A percentile compares a stretch with the other conserved stretches of the same genome.
These are phyloP conservation scores for Xylaria grammica DNA, from an alignment of 495 filamentous ascomycete genomes.

Conservation along the genomic window DNA sequence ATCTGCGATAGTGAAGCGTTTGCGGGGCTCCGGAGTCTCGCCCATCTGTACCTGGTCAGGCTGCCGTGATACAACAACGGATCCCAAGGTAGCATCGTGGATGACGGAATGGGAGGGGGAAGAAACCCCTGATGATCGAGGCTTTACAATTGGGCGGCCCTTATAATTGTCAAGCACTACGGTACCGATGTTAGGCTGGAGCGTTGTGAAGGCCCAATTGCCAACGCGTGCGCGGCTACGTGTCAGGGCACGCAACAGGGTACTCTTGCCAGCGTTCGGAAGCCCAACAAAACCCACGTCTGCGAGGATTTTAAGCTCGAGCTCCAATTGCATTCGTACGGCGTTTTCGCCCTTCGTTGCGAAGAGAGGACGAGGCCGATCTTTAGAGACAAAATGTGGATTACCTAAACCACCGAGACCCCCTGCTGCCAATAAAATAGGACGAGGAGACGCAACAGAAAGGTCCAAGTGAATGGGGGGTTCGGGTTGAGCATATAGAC, in stretches of 20 bases:
- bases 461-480: slow-evolving; percentile 83
- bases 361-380: slow-evolving; percentile 75
- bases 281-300: slow-evolving; percentile 94
- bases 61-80: slow-evolving; percentile 32
- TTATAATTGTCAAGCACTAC: slow-evolving; percentile 85
- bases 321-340: slow-evolving; percentile 76
- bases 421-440: slow-evolving; percentile 88
- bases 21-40: slow-evolving; percentile 55
- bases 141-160: slow-evolving; percentile 56
- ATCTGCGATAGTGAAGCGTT: slow-evolving; percentile 90
- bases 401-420: slow-evolving; percentile 91
- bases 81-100: slow-evolving; percentile 34
- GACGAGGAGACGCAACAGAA: slow-evolving; percentile 75
- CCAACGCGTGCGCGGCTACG: slow-evolving; percentile 87
- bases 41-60: slow-evolving; percentile 12
- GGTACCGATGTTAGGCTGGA: slow-evolving; percentile 93
- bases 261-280: slow-evolving; percentile 96
- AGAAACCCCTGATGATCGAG: slow-evolving; percentile 35
- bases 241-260: slow-evolving; percentile 83
- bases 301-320: slow-evolving; percentile 93
- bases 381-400: slow-evolving; percentile 81
- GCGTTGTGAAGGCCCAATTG: slow-evolving; percentile 95
- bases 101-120: slow-evolving; percentile 45
- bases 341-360: slow-evolving; percentile 85
- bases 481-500: slow-evolving; percentile 66